phyloP scores from a whole-genome alignment of 2,329 filamentous ascomycete genomes.

The Rutstroemia sp. region DNA sequence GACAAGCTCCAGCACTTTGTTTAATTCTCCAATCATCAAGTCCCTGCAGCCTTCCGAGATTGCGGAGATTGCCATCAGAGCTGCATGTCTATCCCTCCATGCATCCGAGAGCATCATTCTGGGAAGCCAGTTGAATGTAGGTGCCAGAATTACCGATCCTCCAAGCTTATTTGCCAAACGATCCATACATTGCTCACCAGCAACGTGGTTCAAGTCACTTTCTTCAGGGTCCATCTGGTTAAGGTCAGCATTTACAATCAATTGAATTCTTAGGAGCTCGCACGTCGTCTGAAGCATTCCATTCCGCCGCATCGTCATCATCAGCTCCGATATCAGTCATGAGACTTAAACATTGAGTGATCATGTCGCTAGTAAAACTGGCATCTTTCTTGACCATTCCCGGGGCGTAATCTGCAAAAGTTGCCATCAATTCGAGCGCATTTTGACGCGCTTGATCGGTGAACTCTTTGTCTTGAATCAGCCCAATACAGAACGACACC shows the following conservation, averaged over 20 bases:
- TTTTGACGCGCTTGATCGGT: constrained; percentile 88
- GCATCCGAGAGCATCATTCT: constrained; percentile 94
- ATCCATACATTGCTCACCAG: constrained; percentile 98
- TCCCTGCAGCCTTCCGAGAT: constrained; percentile 97
- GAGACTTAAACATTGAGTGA: constrained; percentile 92
- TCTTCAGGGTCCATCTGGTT: constrained; percentile 81
- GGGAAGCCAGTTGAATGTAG: constrained; percentile 94
- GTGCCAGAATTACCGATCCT: constrained; percentile 82
- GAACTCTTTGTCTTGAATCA: constrained; percentile 93
- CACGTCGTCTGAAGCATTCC: constrained; percentile 87
- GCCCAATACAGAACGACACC: constrained; percentile 85
- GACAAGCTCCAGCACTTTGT: constrained; percentile 91
- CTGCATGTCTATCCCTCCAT: constrained; percentile 93
- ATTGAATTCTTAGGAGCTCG: background rate
- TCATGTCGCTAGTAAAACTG: constrained; percentile 93
- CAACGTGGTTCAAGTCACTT: constrained; percentile 94
- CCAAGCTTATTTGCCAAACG: constrained; percentile 94
- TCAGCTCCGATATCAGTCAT: constrained; percentile 97
- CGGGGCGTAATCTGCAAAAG: constrained; percentile 90
- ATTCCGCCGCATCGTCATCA: constrained; percentile 90
- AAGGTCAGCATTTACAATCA: constrained; percentile 24
- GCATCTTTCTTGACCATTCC: constrained; percentile 91
- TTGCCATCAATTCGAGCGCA: constrained; percentile 93
- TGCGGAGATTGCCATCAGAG: constrained; percentile 96
- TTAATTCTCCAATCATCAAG: constrained; percentile 88